Base-by-base conservation (phyloP, 169 alveolate genomes). In the Plasmodium malariae region DNA sequence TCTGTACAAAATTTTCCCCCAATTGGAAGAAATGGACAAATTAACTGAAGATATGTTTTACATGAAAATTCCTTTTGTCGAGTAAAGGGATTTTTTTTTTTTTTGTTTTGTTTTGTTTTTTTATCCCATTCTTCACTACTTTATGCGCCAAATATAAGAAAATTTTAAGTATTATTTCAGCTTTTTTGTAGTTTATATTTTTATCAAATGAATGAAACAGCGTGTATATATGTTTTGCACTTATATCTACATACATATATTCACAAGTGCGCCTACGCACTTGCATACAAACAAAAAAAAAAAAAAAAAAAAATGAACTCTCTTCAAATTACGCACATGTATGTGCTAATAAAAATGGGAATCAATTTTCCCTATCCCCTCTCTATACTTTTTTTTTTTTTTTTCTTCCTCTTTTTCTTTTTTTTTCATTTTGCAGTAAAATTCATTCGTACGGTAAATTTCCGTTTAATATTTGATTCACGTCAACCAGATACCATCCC, bases 41-140 rank as follows among this genome's bases (percentile, higher is more conserved):
- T 40, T 86, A 45, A 40, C 87, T 4, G 72, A 86, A 32, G 92
- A 86, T 59, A 37, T 62, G 60, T 86, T 86, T 86, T 60, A 86
- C 57, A 86, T 86, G 92, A 86, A 86, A 30, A 30, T 86, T 17
- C 92, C 92, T n/a, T 86, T 86, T 71, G 87, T 86, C 21, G 92
- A 86, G 34, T 86, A 51, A 86, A 51, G 24, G 24, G 1, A 7
- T 54, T 54, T 54, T n/a, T 54, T 40, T 40, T 40, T 40, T 9
- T 6, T 5, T 40, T 40, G 51, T 9, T 9, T 40, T 40, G 51
- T 40, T 40, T 40, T 5, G 9, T 40, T 40, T 9, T 40, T 40
- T 9, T 6, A 6, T 5, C 9, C 9, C 51, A 9, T 9, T 40
- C 51, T 40, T 40, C 51, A 5, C 51, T 9, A 6, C 51, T 5